Conservation (phyloP, 768 basidiomycete species). For the Multifurca ochricompacta region DNA sequence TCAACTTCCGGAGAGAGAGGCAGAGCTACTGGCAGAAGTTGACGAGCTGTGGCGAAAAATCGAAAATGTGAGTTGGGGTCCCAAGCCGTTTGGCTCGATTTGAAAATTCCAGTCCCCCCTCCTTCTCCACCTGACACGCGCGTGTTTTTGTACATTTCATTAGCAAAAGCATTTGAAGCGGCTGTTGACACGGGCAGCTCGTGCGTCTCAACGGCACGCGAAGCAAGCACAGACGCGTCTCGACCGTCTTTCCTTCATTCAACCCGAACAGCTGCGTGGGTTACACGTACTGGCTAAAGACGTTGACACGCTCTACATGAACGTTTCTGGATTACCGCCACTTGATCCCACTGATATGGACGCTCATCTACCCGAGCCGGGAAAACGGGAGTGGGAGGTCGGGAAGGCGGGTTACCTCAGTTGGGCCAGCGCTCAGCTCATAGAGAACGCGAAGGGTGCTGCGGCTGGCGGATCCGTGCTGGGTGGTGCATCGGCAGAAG, state of each 20-base stretch:
- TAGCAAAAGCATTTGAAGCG: conserved; percentile 64
- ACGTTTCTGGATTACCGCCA: conserved; percentile 42
- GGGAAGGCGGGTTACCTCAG: conserved; percentile 65
- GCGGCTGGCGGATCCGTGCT: not conserved
- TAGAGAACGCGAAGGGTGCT: conserved; percentile 28
- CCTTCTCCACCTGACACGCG: too few relatives aligned
- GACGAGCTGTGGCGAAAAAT: conserved; percentile 59
- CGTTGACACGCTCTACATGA: conserved; percentile 38
- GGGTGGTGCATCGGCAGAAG: not conserved
- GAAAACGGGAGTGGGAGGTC: conserved; percentile 73
- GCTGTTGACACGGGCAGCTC: conserved; percentile 46
- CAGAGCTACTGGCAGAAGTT: conserved; percentile 53
- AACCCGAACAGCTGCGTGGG: conserved; percentile 33
- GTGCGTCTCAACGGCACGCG: conserved; percentile 38
- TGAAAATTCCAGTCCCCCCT: too few relatives aligned
- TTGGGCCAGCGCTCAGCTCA: conserved; percentile 61
- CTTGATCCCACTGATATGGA: conserved; percentile 21
- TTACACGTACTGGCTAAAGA: conserved; percentile 36
- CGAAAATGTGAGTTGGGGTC: conserved; percentile 67
- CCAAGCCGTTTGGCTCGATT: conserved; percentile 28
- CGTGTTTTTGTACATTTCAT: too few relatives aligned
- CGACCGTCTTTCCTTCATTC: conserved; percentile 38
- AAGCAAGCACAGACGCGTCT: conserved; percentile 39
- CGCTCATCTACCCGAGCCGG: conserved; percentile 38
- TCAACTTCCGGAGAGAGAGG: conserved; percentile 44